These are phyloP conservation scores for Phytophthora foliorum DNA, from an alignment of 352 stramenopile species.

Conservation along the genomic window DNA sequence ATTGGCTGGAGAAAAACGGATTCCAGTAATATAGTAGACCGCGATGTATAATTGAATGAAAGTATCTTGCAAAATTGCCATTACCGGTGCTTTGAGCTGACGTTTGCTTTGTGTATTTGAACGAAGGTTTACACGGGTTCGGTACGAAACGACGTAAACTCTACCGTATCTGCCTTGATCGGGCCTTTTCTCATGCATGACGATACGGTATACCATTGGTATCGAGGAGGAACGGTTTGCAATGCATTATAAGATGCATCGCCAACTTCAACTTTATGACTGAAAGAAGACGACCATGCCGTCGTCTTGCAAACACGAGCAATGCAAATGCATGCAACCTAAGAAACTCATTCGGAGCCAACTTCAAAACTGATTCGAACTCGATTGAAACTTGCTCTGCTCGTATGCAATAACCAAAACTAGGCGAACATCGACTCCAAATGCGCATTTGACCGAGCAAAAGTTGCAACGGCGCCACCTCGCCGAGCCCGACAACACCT, in stretches of 20 bases:
- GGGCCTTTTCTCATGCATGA: too few relatives aligned
- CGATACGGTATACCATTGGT: too few relatives aligned
- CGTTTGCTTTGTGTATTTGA: too few relatives aligned
- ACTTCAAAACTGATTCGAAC: not conserved
- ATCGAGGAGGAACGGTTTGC: too few relatives aligned
- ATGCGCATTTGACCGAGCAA: not conserved
- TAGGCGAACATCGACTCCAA: not conserved
- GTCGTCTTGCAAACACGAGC: too few relatives aligned
- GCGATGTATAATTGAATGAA: not conserved
- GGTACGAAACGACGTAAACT: not conserved
- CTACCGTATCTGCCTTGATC: not conserved
- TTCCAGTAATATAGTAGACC: not conserved
- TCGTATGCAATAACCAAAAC: not conserved
- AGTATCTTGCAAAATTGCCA: not conserved
- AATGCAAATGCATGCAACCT: too few relatives aligned
- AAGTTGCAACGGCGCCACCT: constrained; percentile 1
- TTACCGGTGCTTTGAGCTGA: not conserved
- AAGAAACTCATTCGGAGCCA: too few relatives aligned
- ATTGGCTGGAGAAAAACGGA: constrained; percentile 2
- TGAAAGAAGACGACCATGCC: constrained; percentile 5
- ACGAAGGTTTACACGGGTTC: too few relatives aligned
- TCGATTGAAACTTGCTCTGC: not conserved
- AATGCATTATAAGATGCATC: constrained; percentile 4
- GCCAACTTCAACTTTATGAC: constrained; percentile 3
- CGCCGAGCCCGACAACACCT: not conserved